A percentile compares a stretch with the other conserved stretches of the same genome.
Evolutionary conservation across 768 basidiomycete genomes (phyloP).

Genomic region (Boletus rubescentipes): DNA sequence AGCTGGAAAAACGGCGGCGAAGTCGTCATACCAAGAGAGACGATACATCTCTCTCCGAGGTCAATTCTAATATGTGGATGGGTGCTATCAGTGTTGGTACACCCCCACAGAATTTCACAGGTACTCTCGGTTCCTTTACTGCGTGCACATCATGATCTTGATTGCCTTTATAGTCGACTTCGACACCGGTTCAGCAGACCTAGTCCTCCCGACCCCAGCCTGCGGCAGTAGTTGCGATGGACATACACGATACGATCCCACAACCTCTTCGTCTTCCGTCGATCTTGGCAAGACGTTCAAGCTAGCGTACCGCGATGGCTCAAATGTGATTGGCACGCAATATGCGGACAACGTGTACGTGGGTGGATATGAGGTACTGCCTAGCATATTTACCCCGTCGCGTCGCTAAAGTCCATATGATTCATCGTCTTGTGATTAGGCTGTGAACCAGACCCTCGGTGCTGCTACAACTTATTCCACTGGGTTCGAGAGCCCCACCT

Average conservation of each 20-base stretch:
- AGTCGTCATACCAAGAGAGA: constrained; percentile 27
- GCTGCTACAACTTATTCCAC: constrained; percentile 40
- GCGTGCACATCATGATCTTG: background rate
- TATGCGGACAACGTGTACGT: constrained; percentile 46
- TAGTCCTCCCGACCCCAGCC: constrained; percentile 38
- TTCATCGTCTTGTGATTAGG: constrained; percentile 20
- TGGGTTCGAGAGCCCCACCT: constrained; percentile 25
- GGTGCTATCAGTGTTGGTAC: constrained; percentile 48
- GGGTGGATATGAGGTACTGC: constrained; percentile 34
- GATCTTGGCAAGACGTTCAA: constrained; percentile 27
- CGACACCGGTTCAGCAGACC: constrained; percentile 53
- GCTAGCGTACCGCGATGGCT: constrained; percentile 40
- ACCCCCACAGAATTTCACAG: constrained; percentile 43
- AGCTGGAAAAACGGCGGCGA: constrained; percentile 7
- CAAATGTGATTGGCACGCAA: constrained; percentile 36
- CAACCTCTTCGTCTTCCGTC: constrained; percentile 32
- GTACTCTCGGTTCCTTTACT: constrained; percentile 21
- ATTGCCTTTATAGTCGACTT: constrained; percentile 43
- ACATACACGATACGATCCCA: constrained; percentile 32
- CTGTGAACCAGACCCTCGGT: constrained; percentile 42
- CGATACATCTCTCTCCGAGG: constrained; percentile 36
- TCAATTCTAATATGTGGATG: constrained; percentile 43
- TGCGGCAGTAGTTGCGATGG: constrained; percentile 33
- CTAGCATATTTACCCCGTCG: constrained; percentile 12
- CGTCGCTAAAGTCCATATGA: background rate